These are phyloP conservation scores for Aspergillus carlsbadensis DNA, from an alignment of 495 filamentous ascomycete genomes.

Conservation along the genomic window DNA sequence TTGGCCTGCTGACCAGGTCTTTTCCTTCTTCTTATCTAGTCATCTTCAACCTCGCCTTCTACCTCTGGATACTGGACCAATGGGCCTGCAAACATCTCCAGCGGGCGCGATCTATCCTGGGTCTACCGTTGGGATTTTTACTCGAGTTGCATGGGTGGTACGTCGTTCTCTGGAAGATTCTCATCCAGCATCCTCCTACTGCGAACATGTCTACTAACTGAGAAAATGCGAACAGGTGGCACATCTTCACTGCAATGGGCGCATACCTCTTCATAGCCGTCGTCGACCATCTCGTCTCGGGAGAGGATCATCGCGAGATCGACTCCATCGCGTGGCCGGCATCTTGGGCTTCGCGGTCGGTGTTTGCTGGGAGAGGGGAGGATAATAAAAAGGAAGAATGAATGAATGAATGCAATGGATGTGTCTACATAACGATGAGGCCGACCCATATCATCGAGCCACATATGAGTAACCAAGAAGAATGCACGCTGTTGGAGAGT, in stretches of 20 bases:
- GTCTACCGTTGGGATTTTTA: conserved; percentile 49
- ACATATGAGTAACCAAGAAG: too few relatives aligned
- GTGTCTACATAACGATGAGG: not conserved
- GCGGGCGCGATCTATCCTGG: conserved; percentile 9
- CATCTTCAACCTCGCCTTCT: conserved; percentile 26
- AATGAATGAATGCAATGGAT: not conserved
- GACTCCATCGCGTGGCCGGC: conserved; percentile 18
- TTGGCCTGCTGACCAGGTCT: too few relatives aligned
- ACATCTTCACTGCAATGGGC: conserved; percentile 52
- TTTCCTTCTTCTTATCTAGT: too few relatives aligned
- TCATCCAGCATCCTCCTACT: too few relatives aligned
- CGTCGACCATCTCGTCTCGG: conserved; percentile 12
- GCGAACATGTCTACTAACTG: too few relatives aligned
- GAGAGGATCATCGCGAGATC: not conserved
- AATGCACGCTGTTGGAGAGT: too few relatives aligned
- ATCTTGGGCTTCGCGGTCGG: conserved; percentile 11
- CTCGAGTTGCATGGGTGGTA: conserved; percentile 60
- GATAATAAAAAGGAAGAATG: not conserved
- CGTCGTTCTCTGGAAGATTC: conserved; percentile 10
- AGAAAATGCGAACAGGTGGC: conserved; percentile 43
- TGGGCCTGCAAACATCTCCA: conserved; percentile 24
- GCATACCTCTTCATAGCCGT: conserved; percentile 32
- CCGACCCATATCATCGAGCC: too few relatives aligned
- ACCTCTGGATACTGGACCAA: conserved; percentile 26
- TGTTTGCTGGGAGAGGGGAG: conserved; percentile 2